Conservation (phyloP, 192 early-diverging fungal genomes). For the Blastocladiella britannica region DNA sequence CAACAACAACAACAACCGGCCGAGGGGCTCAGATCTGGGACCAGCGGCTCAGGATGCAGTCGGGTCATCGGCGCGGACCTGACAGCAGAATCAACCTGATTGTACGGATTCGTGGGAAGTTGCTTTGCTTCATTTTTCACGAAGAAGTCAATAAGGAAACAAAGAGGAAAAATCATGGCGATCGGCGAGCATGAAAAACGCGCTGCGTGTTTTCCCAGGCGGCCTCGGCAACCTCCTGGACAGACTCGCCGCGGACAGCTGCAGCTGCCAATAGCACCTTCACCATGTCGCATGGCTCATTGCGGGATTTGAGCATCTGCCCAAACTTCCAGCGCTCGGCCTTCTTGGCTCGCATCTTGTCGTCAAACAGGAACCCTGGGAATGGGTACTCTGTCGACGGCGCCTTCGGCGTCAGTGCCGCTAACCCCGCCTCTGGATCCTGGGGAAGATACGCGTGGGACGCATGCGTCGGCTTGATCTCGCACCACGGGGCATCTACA, state of each 20-base stretch:
- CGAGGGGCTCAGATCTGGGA: no score
- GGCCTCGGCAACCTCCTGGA: background rate
- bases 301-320: constrained; percentile 53
- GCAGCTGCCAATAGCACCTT: constrained; percentile 7
- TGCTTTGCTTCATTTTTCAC: no score
- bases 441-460: constrained; percentile 33
- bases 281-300: constrained; percentile 62
- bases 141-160: no score
- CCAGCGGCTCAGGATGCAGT: no score
- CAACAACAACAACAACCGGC: no score
- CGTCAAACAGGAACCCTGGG: background rate
- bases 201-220: background rate
- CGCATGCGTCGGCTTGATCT: constrained; percentile 69
- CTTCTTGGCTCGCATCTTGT: background rate
- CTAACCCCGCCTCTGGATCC: constrained; percentile 6
- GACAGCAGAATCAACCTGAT: no score
- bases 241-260: background rate
- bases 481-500: constrained; percentile 75
- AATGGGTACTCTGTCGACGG: background rate
- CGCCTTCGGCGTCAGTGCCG: background rate
- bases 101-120: no score
- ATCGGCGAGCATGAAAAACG: background rate
- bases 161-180: no score
- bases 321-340: constrained; percentile 13
- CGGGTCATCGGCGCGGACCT: no score